These are phyloP conservation scores for Theileria annulata DNA, from an alignment of 169 alveolate genomes.

Conservation along the genomic window DNA sequence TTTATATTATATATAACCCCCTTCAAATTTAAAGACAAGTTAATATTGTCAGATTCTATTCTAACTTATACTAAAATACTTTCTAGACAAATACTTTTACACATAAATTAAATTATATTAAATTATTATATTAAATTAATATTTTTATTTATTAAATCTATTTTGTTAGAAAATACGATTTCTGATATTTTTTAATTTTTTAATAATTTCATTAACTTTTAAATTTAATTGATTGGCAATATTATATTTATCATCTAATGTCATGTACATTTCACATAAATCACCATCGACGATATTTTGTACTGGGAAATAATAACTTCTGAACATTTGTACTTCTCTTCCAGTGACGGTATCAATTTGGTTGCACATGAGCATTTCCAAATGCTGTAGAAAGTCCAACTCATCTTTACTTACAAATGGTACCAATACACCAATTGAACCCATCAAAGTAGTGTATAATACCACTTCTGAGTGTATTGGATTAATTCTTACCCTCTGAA, in stretches of 20 bases:
- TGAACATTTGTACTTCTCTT: conserved; percentile 83
- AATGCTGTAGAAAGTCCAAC: conserved; percentile 93
- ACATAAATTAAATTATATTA: too few relatives aligned
- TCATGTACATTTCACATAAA: conserved; percentile 90
- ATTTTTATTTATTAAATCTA: too few relatives aligned
- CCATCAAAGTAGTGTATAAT: conserved; percentile 94
- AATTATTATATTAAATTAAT: too few relatives aligned
- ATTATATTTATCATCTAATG: conserved; percentile 83
- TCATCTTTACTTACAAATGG: conserved; percentile 96
- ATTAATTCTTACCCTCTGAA: conserved; percentile 86
- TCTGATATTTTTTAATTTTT: conserved; percentile 92
- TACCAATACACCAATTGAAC: conserved; percentile 92
- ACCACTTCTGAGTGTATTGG: conserved; percentile 82
- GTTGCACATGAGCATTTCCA: conserved; percentile 96
- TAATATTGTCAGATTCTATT: too few relatives aligned
- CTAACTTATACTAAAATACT: too few relatives aligned
- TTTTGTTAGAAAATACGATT: conserved; percentile 90
- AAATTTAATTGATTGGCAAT: conserved; percentile 91
- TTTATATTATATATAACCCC: too few relatives aligned
- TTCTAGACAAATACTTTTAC: too few relatives aligned
- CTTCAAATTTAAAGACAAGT: too few relatives aligned
- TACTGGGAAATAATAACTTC: conserved; percentile 83
- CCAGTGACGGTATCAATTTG: conserved; percentile 92
- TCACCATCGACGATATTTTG: conserved; percentile 97
- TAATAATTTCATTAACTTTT: conserved; percentile 89